Conservation (phyloP, 176 grass and related monocot species). For the Oryza meridionalis region DNA sequence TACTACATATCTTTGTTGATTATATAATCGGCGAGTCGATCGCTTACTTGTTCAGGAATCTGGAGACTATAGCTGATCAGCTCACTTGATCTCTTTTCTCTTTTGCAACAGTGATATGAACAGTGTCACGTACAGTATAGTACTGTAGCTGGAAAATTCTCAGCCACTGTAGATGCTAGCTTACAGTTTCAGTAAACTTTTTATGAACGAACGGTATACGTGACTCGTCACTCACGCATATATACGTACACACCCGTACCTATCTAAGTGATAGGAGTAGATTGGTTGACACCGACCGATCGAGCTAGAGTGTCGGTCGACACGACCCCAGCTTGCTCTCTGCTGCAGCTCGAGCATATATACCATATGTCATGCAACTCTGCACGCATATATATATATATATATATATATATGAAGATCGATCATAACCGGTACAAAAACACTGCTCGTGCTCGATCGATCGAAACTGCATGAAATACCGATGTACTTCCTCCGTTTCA, state of each 20-base stretch:
- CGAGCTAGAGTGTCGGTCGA: not conserved
- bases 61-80: not conserved
- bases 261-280: not conserved
- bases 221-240: not conserved
- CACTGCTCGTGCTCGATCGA: no score
- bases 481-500: no score
- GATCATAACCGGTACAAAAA: no score
- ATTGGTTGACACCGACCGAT: not conserved
- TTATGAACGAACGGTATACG: not conserved
- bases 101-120: not conserved
- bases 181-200: constrained; percentile 3
- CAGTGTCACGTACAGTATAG: not conserved
- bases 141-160: not conserved
- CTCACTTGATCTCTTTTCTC: not conserved
- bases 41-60: not conserved
- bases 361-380: not conserved
- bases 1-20: no score
- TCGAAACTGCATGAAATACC: no score
- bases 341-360: not conserved
- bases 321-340: not conserved
- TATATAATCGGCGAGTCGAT: not conserved
- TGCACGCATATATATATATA: no score
- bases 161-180: no score
- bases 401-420: no score
- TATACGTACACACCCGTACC: not conserved